These are phyloP conservation scores for Eutypella sp. DNA, from an alignment of 2,329 filamentous ascomycete genomes.

Conservation along the genomic window DNA sequence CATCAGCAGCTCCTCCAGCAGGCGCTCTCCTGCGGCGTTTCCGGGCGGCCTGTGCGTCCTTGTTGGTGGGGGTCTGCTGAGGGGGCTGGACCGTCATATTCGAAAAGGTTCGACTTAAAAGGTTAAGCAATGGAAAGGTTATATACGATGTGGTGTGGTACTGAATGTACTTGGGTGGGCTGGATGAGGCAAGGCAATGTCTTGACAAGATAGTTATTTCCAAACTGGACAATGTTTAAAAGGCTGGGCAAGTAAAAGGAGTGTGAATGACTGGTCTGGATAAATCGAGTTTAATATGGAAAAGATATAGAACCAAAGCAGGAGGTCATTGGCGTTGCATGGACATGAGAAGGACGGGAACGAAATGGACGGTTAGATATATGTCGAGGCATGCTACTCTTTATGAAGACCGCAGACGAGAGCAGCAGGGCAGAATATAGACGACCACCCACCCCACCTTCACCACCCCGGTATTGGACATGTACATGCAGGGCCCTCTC, in stretches of 20 bases:
- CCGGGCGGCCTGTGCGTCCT: conserved; percentile 48
- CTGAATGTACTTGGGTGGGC: conserved; percentile 11
- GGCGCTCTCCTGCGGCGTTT: conserved; percentile 85
- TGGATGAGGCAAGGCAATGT: conserved; percentile 19
- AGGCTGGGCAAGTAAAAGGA: conserved; percentile 25
- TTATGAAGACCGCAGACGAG: conserved; percentile 13
- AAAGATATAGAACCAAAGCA: conserved; percentile 30
- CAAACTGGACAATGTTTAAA: conserved; percentile 21
- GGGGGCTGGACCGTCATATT: conserved; percentile 47
- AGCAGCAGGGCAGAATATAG: not conserved
- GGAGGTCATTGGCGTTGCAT: conserved; percentile 29
- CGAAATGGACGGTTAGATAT: conserved; percentile 28
- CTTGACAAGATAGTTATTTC: conserved; percentile 15
- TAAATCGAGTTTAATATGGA: conserved; percentile 40
- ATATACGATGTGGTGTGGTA: conserved; percentile 21
- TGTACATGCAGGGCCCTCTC: conserved; percentile 15
- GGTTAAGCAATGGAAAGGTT: conserved; percentile 5
- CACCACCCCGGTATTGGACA: conserved; percentile 13
- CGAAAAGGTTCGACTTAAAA: conserved; percentile 18
- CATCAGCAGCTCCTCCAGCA: conserved; percentile 82
- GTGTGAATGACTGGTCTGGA: conserved; percentile 35
- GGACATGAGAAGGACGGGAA: conserved; percentile 27
- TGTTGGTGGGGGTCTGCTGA: conserved; percentile 41
- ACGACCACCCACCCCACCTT: conserved; percentile 14
- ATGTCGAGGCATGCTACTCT: conserved; percentile 25